phyloP scores from a whole-genome alignment of 805 yeast genomes.

The Yarrowia sp. region DNA sequence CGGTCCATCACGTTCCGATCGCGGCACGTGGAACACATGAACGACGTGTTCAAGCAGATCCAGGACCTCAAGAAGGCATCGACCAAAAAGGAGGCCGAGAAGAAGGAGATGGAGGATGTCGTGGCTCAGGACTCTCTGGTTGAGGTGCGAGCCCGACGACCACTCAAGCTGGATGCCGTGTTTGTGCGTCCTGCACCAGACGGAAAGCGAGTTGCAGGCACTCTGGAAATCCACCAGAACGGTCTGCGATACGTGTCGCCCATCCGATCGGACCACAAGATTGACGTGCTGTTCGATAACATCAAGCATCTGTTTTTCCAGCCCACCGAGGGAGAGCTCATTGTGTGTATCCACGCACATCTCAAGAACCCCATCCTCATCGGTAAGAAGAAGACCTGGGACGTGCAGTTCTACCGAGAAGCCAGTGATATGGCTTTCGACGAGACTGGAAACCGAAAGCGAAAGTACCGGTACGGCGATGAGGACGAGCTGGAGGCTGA shows the following conservation, averaged over 20 bases:
- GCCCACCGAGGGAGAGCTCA: conserved; percentile 90
- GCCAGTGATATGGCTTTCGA: conserved; percentile 95
- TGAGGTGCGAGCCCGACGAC: conserved; percentile 78
- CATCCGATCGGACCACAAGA: conserved; percentile 74
- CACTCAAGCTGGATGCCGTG: conserved; percentile 81
- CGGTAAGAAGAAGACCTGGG: conserved; percentile 93
- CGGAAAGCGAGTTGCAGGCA: conserved; percentile 91
- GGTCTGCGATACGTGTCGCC: conserved; percentile 93
- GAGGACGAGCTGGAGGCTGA: conserved; percentile 98
- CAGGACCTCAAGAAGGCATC: conserved; percentile 90
- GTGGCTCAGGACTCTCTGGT: conserved; percentile 85
- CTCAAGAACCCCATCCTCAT: conserved; percentile 89
- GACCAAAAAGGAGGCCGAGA: conserved; percentile 84
- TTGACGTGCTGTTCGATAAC: conserved; percentile 84
- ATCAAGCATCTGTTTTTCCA: conserved; percentile 93
- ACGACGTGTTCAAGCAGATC: conserved; percentile 83
- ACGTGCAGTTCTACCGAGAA: conserved; percentile 93
- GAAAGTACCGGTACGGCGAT: conserved; percentile 86
- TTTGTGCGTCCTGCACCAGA: conserved; percentile 95
- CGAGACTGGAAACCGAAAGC: conserved; percentile 92
- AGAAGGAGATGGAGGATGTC: conserved; percentile 88
- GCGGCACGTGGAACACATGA: conserved; percentile 84
- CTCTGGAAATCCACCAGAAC: conserved; percentile 86
- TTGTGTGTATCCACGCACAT: conserved; percentile 89
- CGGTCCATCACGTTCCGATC: conserved; percentile 86